Conservation (phyloP, 2,329 filamentous ascomycete genomes). For the Pseudopyricularia javanii region DNA sequence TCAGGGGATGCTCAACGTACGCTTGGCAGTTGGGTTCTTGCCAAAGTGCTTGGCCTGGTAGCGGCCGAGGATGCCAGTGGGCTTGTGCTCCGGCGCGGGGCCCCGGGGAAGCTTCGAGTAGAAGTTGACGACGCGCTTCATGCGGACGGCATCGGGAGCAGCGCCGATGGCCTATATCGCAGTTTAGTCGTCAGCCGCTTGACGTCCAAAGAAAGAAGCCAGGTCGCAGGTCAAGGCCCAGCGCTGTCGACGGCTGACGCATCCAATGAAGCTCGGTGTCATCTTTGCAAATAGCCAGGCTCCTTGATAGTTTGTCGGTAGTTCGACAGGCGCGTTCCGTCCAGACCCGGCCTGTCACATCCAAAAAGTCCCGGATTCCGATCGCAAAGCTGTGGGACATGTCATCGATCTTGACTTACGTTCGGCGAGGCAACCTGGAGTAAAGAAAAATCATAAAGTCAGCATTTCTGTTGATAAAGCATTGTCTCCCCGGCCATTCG, state of each 20-base stretch:
- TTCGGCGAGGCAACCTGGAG: slow-evolving; percentile 69
- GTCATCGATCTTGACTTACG: slow-evolving; percentile 41
- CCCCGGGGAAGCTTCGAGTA: slow-evolving; percentile 98
- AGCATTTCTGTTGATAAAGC: background rate
- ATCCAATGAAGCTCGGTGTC: no score
- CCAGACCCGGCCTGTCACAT: background rate
- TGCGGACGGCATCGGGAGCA: slow-evolving; percentile 89
- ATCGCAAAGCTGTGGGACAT: background rate
- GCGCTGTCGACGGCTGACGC: background rate
- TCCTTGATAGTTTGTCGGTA: no score
- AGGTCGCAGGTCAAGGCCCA: background rate
- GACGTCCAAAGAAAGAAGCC: background rate
- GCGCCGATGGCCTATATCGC: slow-evolving; percentile 71
- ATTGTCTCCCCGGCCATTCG: background rate
- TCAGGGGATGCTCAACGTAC: slow-evolving; percentile 43
- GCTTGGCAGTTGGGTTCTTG: slow-evolving; percentile 78
- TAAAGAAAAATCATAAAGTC: background rate
- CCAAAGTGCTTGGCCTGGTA: slow-evolving; percentile 88
- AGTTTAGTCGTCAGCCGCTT: background rate
- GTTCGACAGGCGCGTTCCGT: no score
- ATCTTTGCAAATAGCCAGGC: no score
- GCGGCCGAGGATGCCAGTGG: slow-evolving; percentile 70
- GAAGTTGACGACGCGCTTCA: slow-evolving; percentile 97
- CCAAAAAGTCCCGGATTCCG: background rate
- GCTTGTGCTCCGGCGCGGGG: slow-evolving; percentile 69